Evolutionary conservation across 1,284 basidiomycete species (phyloP).

Genomic region (Bondarzewia mesenterica): DNA sequence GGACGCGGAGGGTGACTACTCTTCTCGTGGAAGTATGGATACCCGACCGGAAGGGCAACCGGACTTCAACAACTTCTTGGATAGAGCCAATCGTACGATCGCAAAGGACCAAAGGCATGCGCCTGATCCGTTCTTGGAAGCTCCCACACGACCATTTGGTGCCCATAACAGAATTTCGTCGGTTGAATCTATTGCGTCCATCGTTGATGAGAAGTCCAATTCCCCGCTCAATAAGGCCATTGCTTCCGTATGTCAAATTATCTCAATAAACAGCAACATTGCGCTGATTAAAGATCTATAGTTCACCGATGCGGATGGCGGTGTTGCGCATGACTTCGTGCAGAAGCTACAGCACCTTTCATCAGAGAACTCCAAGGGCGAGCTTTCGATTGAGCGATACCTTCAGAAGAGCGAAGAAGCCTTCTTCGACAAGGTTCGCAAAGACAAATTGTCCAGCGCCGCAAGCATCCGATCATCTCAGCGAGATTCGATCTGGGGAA

Average conservation of each 20-base stretch:
- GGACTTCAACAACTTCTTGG: slow-evolving; percentile 73
- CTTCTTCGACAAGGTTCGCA: slow-evolving; percentile 85
- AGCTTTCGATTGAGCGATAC: slow-evolving; percentile 87
- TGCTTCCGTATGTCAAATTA: slow-evolving; percentile 54
- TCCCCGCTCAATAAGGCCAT: slow-evolving; percentile 91
- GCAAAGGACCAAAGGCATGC: slow-evolving; percentile 67
- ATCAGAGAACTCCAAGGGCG: slow-evolving; percentile 82
- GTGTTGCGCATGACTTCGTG: slow-evolving; percentile 83
- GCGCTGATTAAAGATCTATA: slow-evolving; percentile 20
- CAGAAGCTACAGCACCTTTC: slow-evolving; percentile 75
- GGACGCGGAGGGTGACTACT: slow-evolving; percentile 55
- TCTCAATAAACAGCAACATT: neutral
- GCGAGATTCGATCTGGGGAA: slow-evolving; percentile 77
- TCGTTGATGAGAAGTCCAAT: slow-evolving; percentile 82
- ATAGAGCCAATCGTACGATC: slow-evolving; percentile 76
- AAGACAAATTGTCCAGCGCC: slow-evolving; percentile 75
- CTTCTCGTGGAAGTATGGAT: slow-evolving; percentile 23
- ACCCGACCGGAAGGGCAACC: slow-evolving; percentile 21
- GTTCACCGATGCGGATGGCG: slow-evolving; percentile 90
- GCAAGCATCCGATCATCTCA: slow-evolving; percentile 72
- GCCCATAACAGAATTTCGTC: slow-evolving; percentile 74
- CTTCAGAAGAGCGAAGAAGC: slow-evolving; percentile 85
- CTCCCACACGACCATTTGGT: slow-evolving; percentile 70
- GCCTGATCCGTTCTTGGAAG: slow-evolving; percentile 80
- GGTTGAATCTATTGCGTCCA: slow-evolving; percentile 81